A percentile compares a stretch with the other conserved stretches of the same genome.
phyloP scores from a whole-genome alignment of 768 basidiomycete species.

The Russula sp. region DNA sequence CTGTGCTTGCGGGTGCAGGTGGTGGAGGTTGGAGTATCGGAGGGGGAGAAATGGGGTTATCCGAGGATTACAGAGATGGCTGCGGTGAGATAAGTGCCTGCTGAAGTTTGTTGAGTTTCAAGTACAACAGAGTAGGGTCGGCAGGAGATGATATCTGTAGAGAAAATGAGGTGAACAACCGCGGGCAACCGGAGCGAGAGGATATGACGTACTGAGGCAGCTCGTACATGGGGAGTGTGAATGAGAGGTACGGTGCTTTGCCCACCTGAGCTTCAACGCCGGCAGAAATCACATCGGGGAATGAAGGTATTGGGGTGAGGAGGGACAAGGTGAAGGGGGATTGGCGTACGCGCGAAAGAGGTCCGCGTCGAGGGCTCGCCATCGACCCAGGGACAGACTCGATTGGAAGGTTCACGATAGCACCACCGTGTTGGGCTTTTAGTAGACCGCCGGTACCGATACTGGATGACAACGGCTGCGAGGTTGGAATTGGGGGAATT shows the following conservation, averaged over 20 bases:
- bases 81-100: constrained; percentile 71
- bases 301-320: constrained; percentile 32
- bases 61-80: constrained; percentile 42
- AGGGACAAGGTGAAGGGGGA: constrained; percentile 41
- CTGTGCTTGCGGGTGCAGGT: constrained; percentile 30
- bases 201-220: constrained; percentile 66
- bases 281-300: constrained; percentile 44
- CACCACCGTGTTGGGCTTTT: too few relatives aligned
- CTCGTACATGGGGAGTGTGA: constrained; percentile 74
- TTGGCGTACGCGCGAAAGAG: constrained; percentile 60
- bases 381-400: too few relatives aligned
- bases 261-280: constrained; percentile 61
- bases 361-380: too few relatives aligned
- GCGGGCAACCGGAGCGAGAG: constrained; percentile 29
- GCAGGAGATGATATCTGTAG: constrained; percentile 85
- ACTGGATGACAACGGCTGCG: too few relatives aligned
- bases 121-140: constrained; percentile 75
- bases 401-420: too few relatives aligned
- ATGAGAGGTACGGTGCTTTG: constrained; percentile 56
- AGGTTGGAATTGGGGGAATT: too few relatives aligned
- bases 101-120: constrained; percentile 82
- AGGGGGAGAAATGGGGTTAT: constrained; percentile 50
- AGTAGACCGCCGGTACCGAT: too few relatives aligned
- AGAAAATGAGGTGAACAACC: constrained; percentile 11
- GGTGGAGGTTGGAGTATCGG: constrained; percentile 36